Conservation (phyloP, 805 yeast species). For the Saccharomycopsis javanensis region DNA sequence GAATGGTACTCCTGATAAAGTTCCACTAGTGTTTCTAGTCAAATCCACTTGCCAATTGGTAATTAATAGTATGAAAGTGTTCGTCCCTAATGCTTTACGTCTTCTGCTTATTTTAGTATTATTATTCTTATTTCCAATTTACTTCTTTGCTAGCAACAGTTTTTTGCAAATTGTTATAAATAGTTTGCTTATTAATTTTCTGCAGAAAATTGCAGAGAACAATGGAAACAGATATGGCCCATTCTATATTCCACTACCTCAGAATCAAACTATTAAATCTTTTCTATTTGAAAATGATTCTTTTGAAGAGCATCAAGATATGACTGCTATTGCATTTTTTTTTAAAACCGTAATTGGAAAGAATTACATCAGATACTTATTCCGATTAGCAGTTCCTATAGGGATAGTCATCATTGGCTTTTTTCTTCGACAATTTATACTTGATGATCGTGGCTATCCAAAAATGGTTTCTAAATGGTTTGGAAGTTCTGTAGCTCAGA, state of each 20-base stretch:
- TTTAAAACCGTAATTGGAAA: neutral
- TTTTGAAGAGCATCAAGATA: neutral
- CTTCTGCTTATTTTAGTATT: neutral
- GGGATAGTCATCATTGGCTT: neutral
- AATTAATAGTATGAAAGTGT: constrained; percentile 1
- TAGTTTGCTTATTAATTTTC: neutral
- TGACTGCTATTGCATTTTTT: neutral
- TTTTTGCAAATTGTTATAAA: neutral
- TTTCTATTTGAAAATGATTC: neutral
- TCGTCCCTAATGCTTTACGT: constrained; percentile 15
- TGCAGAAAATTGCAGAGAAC: neutral
- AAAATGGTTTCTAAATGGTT: neutral
- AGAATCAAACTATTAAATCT: neutral
- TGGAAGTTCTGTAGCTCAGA: neutral
- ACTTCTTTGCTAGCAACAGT: neutral
- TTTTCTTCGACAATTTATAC: neutral
- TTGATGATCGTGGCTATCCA: neutral
- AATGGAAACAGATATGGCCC: neutral
- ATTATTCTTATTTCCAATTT: constrained; percentile 4
- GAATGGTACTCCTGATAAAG: constrained; percentile 50
- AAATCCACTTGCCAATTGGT: constrained; percentile 27
- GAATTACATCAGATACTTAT: neutral
- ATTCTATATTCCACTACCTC: neutral
- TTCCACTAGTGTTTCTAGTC: constrained; percentile 46
- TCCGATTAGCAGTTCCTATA: neutral